These are phyloP conservation scores for Kwoniella europaea DNA, from an alignment of 768 basidiomycete species.

Conservation along the genomic window DNA sequence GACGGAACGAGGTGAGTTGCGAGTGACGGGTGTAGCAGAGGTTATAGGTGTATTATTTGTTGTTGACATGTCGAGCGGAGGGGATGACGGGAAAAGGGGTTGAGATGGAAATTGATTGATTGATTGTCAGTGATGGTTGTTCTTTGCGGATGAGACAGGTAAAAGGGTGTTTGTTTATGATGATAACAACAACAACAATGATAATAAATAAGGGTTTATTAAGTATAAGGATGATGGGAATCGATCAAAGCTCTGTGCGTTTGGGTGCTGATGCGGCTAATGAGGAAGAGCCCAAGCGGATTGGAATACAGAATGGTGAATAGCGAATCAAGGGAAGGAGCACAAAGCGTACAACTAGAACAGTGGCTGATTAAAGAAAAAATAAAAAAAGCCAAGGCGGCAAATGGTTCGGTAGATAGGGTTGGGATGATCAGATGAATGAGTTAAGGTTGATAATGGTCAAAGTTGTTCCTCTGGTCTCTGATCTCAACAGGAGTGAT, in stretches of 20 bases:
- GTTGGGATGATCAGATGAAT: too few species aligned
- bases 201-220: background rate
- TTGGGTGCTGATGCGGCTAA: background rate
- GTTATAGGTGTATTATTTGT: background rate
- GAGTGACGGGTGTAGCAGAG: background rate
- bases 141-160: background rate
- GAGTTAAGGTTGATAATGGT: too few species aligned
- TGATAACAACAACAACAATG: background rate
- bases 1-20: slow-evolving; percentile 20
- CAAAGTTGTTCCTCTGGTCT: too few species aligned
- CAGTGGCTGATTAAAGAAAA: background rate
- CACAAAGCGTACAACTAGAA: background rate
- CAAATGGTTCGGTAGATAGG: background rate
- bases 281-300: slow-evolving; percentile 1
- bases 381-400: background rate
- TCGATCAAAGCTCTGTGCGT: slow-evolving; percentile 7
- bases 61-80: slow-evolving; percentile 1
- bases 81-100: background rate
- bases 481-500: background rate
- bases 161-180: slow-evolving; percentile 1
- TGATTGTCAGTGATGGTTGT: background rate
- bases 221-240: background rate
- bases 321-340: background rate
- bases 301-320: background rate
- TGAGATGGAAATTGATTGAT: background rate